These are phyloP conservation scores for Colletotrichum sp. DNA, from an alignment of 2,329 filamentous ascomycete species.

Conservation along the genomic window DNA sequence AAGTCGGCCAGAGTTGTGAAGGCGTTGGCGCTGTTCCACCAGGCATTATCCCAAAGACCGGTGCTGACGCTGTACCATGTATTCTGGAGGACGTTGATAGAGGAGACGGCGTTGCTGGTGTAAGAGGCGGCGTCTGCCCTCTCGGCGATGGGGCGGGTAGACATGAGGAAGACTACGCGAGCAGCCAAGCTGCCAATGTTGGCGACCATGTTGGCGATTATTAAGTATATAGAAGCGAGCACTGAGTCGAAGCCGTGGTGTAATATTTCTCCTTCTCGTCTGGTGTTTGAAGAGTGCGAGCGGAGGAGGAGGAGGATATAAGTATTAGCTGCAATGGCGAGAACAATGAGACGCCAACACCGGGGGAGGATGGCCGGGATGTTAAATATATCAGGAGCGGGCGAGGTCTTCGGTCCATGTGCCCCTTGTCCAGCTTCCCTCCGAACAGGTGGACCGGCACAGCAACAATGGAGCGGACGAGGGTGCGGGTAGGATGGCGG, in stretches of 20 bases:
- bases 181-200: slow-evolving; percentile 19
- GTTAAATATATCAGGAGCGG: slow-evolving; percentile 17
- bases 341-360: background rate
- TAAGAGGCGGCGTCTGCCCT: slow-evolving; percentile 29
- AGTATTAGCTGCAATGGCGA: slow-evolving; percentile 7
- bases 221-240: background rate
- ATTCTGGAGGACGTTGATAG: slow-evolving; percentile 52
- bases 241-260: background rate
- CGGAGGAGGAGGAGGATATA: slow-evolving; percentile 6
- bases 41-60: slow-evolving; percentile 69
- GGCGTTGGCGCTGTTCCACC: slow-evolving; percentile 77
- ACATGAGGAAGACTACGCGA: slow-evolving; percentile 21
- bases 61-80: slow-evolving; percentile 63
- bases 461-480: background rate
- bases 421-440: slow-evolving; percentile 10
- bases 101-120: slow-evolving; percentile 33
- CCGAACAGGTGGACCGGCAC: slow-evolving; percentile 1
- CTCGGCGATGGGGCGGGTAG: slow-evolving; percentile 11
- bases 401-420: slow-evolving; percentile 6
- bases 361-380: background rate
- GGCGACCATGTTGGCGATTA: slow-evolving; percentile 19
- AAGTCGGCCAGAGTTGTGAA: slow-evolving; percentile 67
- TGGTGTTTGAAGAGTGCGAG: background rate
- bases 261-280: background rate
- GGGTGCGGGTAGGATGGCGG: background rate